Evolutionary conservation across 441 rosid genomes (phyloP).

Genomic region (Euphorbia corollata): DNA sequence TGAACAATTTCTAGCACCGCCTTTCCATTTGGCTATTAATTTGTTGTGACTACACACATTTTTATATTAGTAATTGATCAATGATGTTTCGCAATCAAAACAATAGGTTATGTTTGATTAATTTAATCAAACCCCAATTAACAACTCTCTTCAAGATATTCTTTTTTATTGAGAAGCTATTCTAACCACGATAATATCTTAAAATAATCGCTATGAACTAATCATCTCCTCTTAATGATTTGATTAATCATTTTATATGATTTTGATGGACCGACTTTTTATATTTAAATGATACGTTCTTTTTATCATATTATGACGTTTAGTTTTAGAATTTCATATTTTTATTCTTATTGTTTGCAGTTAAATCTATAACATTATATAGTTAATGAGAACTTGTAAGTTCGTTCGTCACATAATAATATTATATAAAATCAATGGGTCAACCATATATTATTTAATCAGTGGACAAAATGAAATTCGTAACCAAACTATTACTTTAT

Average conservation of each 20-base stretch:
- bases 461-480: conserved; percentile 4
- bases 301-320: neutral
- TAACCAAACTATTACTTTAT: neutral
- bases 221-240: conserved; percentile 1
- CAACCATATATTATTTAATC: neutral
- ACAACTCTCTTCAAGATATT: conserved; percentile 19
- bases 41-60: conserved; percentile 15
- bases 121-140: conserved; percentile 2
- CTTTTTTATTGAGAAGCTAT: conserved; percentile 17
- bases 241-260: neutral
- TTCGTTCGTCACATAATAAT: neutral
- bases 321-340: neutral
- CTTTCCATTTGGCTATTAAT: neutral
- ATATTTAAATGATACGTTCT: neutral
- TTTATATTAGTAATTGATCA: neutral
- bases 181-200: conserved; percentile 24
- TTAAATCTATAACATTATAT: neutral
- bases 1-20: too few relatives aligned
- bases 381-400: neutral
- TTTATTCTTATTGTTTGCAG: neutral
- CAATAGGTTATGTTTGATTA: neutral
- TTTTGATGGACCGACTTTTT: conserved; percentile 6
- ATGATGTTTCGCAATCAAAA: conserved; percentile 12
- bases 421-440: neutral
- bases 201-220: conserved; percentile 14